Evolutionary conservation across 1,284 basidiomycete species (phyloP).

Genomic region (Ustilago curta): DNA sequence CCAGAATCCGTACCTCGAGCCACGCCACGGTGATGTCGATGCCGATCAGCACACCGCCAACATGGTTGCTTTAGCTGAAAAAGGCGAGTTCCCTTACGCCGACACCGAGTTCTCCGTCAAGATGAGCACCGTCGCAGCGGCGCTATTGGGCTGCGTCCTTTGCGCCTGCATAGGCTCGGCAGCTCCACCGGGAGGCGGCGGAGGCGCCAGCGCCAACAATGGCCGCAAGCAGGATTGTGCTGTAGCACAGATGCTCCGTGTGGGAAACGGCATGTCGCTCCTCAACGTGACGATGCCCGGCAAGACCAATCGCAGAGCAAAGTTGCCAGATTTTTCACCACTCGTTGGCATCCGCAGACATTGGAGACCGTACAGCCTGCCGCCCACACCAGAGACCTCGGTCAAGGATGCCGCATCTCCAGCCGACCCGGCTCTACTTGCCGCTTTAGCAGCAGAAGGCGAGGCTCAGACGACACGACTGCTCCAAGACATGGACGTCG

Average conservation of each 20-base stretch:
- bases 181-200: conserved; percentile 57
- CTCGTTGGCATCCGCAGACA: conserved; percentile 59
- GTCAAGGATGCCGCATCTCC: conserved; percentile 25
- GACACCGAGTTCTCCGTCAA: conserved; percentile 60
- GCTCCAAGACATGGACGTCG: conserved; percentile 13
- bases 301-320: conserved; percentile 50
- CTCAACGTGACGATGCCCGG: conserved; percentile 60
- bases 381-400: conserved; percentile 46
- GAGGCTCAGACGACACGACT: conserved; percentile 25
- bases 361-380: conserved; percentile 52
- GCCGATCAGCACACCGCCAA: conserved; percentile 46
- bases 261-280: conserved; percentile 66
- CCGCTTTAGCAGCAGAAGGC: conserved; percentile 14
- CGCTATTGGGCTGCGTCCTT: conserved; percentile 59
- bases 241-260: conserved; percentile 67
- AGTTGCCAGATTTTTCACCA: conserved; percentile 60
- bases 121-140: conserved; percentile 61
- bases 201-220: conserved; percentile 60
- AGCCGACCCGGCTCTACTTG: conserved; percentile 18
- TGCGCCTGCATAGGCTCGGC: conserved; percentile 66
- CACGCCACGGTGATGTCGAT: conserved; percentile 22
- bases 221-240: conserved; percentile 66
- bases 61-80: conserved; percentile 52
- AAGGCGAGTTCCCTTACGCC: conserved; percentile 66
- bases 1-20: conserved; percentile 69